A percentile compares a stretch with the other conserved stretches of the same genome.
phyloP scores from a whole-genome alignment of 768 basidiomycete genomes.

The Pseudohyphozyma bogoriensis region DNA sequence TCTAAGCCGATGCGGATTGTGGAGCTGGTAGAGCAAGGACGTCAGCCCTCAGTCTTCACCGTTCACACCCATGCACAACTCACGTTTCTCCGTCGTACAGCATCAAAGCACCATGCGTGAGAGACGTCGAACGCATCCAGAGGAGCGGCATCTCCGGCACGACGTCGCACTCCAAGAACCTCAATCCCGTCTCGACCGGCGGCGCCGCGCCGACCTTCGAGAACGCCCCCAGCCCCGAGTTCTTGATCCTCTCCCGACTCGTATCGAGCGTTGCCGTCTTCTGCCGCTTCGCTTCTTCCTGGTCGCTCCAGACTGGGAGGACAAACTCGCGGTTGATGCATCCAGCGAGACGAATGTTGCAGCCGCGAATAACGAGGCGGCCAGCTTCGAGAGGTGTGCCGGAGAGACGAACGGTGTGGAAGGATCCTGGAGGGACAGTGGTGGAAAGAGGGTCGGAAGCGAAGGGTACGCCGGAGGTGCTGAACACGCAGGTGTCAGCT shows the following conservation, averaged over 20 bases:
- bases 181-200: slow-evolving; percentile 13
- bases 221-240: slow-evolving; percentile 55
- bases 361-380: slow-evolving; percentile 62
- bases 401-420: slow-evolving; percentile 60
- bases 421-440: slow-evolving; percentile 60
- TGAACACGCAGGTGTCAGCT: slow-evolving; percentile 37
- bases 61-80: slow-evolving; percentile 31
- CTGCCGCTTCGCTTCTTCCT: slow-evolving; percentile 47
- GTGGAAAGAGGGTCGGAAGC: slow-evolving; percentile 55
- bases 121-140: slow-evolving; percentile 72
- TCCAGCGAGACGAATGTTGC: slow-evolving; percentile 63
- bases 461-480: slow-evolving; percentile 71
- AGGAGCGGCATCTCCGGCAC: slow-evolving; percentile 79
- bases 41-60: slow-evolving; percentile 9
- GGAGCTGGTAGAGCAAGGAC: slow-evolving; percentile 48
- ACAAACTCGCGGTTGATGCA: slow-evolving; percentile 61
- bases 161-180: slow-evolving; percentile 69
- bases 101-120: slow-evolving; percentile 90
- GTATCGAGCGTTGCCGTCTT: slow-evolving; percentile 15
- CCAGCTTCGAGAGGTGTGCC: slow-evolving; percentile 61
- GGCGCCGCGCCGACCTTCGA: not conserved
- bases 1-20: slow-evolving; percentile 76
- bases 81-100: slow-evolving; percentile 89
- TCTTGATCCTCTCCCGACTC: slow-evolving; percentile 56
- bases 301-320: slow-evolving; percentile 59